Evolutionary conservation across 2,329 filamentous ascomycete genomes (phyloP).

Genomic region (Microdochium trichocladiopsis): DNA sequence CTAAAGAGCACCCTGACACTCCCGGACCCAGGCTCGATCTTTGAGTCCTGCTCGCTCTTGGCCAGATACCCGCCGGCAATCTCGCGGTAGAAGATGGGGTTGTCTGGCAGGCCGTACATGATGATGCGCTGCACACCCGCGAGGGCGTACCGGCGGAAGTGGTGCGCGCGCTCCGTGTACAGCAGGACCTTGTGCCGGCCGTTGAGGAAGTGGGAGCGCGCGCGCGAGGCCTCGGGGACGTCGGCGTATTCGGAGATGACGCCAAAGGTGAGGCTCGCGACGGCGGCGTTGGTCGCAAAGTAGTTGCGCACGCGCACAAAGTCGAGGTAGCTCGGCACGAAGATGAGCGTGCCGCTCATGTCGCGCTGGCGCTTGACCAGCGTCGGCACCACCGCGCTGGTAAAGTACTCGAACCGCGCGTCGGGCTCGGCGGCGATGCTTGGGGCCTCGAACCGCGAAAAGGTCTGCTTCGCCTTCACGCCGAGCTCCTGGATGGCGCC

Average conservation of each 20-base stretch:
- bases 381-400: slow-evolving; percentile 68
- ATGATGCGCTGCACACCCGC: slow-evolving; percentile 77
- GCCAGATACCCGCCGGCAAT: slow-evolving; percentile 62
- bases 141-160: slow-evolving; percentile 84
- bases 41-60: slow-evolving; percentile 49
- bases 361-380: slow-evolving; percentile 63
- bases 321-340: slow-evolving; percentile 89
- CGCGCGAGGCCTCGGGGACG: slow-evolving; percentile 70
- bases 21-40: slow-evolving; percentile 50
- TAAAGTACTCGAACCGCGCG: slow-evolving; percentile 86
- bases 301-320: slow-evolving; percentile 91
- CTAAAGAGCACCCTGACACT: slow-evolving; percentile 65
- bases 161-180: slow-evolving; percentile 94
- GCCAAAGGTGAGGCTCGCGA: slow-evolving; percentile 59
- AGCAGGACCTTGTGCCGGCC: slow-evolving; percentile 78
- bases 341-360: slow-evolving; percentile 68
- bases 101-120: slow-evolving; percentile 87
- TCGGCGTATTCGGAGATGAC: slow-evolving; percentile 85
- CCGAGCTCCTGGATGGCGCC: slow-evolving; percentile 69
- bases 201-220: slow-evolving; percentile 78
- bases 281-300: slow-evolving; percentile 64
- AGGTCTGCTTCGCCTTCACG: slow-evolving; percentile 74
- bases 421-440: slow-evolving; percentile 74
- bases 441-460: slow-evolving; percentile 73
- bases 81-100: slow-evolving; percentile 74